Percentiles rank a stretch among this genome's conserved stretches.
These are phyloP conservation scores for Cladosporium sp. DNA, from an alignment of 2,329 filamentous ascomycete species.

Conservation along the genomic window DNA sequence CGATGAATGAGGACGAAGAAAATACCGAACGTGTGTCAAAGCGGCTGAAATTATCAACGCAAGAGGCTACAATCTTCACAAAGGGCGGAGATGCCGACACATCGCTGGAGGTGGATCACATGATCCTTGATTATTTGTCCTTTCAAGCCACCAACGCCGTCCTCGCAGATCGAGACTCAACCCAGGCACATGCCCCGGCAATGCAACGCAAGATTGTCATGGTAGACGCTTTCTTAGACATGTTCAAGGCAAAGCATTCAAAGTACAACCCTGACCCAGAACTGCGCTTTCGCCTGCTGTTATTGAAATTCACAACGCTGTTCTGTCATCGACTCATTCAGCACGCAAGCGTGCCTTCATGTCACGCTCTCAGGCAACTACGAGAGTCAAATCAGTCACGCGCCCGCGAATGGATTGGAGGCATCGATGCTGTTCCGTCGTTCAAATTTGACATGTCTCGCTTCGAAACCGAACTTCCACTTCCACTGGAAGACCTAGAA, in stretches of 20 bases:
- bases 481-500: slow-evolving; percentile 16
- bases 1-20: background rate
- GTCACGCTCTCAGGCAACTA: slow-evolving; percentile 32
- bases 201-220: slow-evolving; percentile 16
- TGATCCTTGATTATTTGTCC: slow-evolving; percentile 55
- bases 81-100: slow-evolving; percentile 28
- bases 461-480: slow-evolving; percentile 18
- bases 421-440: slow-evolving; percentile 19
- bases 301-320: slow-evolving; percentile 45
- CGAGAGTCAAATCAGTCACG: slow-evolving; percentile 35
- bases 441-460: slow-evolving; percentile 3
- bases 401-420: slow-evolving; percentile 26
- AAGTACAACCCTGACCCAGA: slow-evolving; percentile 33
- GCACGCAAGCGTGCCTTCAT: slow-evolving; percentile 35
- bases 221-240: slow-evolving; percentile 39
- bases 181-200: background rate
- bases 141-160: slow-evolving; percentile 43
- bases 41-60: slow-evolving; percentile 12
- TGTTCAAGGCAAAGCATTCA: slow-evolving; percentile 40
- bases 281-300: slow-evolving; percentile 44
- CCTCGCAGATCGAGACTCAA: slow-evolving; percentile 28
- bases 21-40: slow-evolving; percentile 6
- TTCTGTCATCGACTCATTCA: slow-evolving; percentile 41
- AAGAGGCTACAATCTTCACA: slow-evolving; percentile 13
- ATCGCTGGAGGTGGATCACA: slow-evolving; percentile 47